Evolutionary conservation across 257 asterid species (phyloP), one percentile per base, ranked within the genome.

Genomic region (Paraleonurus japonicus): DNA sequence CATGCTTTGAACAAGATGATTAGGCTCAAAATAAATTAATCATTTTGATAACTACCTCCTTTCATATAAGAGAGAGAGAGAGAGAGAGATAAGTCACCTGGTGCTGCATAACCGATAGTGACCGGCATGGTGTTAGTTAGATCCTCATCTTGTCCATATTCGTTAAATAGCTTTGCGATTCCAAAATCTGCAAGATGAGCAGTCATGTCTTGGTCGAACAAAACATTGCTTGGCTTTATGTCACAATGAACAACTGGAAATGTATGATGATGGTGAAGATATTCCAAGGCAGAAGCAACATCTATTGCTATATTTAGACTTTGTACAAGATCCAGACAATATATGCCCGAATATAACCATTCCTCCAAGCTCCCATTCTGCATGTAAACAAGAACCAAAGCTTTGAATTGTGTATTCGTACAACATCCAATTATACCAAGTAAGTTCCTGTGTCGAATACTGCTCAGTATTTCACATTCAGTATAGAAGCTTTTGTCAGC

Each of bases 81-180:
- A 20, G 1, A 20, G 7, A 50, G 22, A 22, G 1, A 13, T 26
- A 4, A 59, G n/a, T n/a, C n/a, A n/a, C 74, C 74, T 70, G 74
- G 74, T 70, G 74, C 58, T 55, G 59, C 67, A 57, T 71, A 60
- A 11, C 75, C 75, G 0, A 59, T 17, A 2, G 67, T 70, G n/a
- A n/a, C n/a, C 2, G 67, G 67, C 24, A 70, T n/a, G 4, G 75
- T 23, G 1, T 4, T 24, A n/a, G 68, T 59, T 0, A 43, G 75
- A 43, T 70, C 75, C 4, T 45, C 16, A n/a, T n/a, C n/a, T n/a
- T n/a, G n/a, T n/a, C n/a, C n/a, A n/a, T n/a, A n/a, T 1, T 19
- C 15, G 0, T 32, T 9, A 33, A 35, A 55, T 0, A 69, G 55
- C 33, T 69, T 54, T 1, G 74, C 20, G 2, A 54, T 33, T 5